Percentiles rank a stretch among this genome's conserved stretches.
These are phyloP conservation scores for Cladophialophora psammophila DNA, from an alignment of 2,329 filamentous ascomycete genomes.

Conservation along the genomic window DNA sequence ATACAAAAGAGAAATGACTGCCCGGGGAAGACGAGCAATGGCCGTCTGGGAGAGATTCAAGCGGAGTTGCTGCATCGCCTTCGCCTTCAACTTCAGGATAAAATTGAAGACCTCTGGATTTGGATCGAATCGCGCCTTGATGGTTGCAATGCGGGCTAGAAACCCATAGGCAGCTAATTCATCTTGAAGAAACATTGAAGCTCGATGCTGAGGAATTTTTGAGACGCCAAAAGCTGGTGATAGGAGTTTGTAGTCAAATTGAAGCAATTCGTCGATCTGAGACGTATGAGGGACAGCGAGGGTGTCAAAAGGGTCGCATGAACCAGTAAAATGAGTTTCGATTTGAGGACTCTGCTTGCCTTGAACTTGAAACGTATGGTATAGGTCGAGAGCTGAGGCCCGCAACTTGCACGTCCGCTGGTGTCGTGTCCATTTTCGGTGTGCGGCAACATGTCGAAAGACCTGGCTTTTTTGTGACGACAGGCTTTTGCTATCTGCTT, in stretches of 20 bases:
- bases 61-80: slow-evolving; percentile 24
- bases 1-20: slow-evolving; percentile 21
- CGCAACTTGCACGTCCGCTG: slow-evolving; percentile 23
- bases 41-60: slow-evolving; percentile 7
- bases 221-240: slow-evolving; percentile 2
- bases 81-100: slow-evolving; percentile 23
- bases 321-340: slow-evolving; percentile 6
- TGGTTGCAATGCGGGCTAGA: slow-evolving; percentile 19
- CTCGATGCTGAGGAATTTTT: background rate
- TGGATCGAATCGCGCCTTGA: slow-evolving; percentile 15
- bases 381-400: slow-evolving; percentile 13
- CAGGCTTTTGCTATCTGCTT: slow-evolving; percentile 9
- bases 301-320: slow-evolving; percentile 19
- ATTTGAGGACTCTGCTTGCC: background rate
- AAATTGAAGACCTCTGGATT: slow-evolving; percentile 8
- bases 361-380: slow-evolving; percentile 14
- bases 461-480: slow-evolving; percentile 24
- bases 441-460: slow-evolving; percentile 25
- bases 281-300: slow-evolving; percentile 14
- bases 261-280: slow-evolving; percentile 18
- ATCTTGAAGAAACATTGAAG: slow-evolving; percentile 23
- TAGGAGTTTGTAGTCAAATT: slow-evolving; percentile 17
- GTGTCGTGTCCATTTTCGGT: slow-evolving; percentile 23
- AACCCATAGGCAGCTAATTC: slow-evolving; percentile 20
- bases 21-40: slow-evolving; percentile 3